Base-by-base conservation (phyloP, 257 asterid species). In the Solanum chmielewskii region DNA sequence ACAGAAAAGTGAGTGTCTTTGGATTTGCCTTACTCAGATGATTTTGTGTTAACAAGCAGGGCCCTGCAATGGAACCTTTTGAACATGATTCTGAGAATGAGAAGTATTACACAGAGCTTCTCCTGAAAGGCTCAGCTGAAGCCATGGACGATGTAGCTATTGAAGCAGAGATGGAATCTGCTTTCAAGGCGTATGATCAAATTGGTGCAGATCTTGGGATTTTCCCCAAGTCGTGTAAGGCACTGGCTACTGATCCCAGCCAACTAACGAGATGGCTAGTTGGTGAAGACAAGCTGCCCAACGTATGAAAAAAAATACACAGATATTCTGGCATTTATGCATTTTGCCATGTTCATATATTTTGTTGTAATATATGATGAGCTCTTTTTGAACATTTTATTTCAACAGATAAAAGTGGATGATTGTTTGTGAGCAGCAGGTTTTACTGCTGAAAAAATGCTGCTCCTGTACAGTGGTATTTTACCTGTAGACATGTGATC, bases 181-280 rank as follows among this genome's bases (percentile, higher is more conserved):
- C 96, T 83, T 87, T 94, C 86, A 88, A 85, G 77, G 93, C 90
- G 83, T 93, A 85, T 83, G 90, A 92, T 44, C 93, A 83, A 47
- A 92, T 91, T 15, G 92, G 98, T 77, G 86, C 90, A 49, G 95
- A 97, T 90, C 99, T 97, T 31, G 98, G 99, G 90, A 92, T 97
- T 66, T 91, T 97, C 90, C 98, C 98, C 21, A 95, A 93, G 89
- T 92, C 98, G 4, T 97, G 96, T 90, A 93, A 91, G 47, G 92
- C 96, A 81, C 86, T 92, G 81, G 97, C 96, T 68, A 77, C 87
- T 9, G 99, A 97, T 85, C 98, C 99, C 7, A 95, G 99, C 93
- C 99, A 94, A 91, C 89, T 95, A 85, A 97, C 99, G 9, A 88
- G 98, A 86, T 97, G 98, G 99, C 91, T 97, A 75, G 91, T 95